Conservation (phyloP, 345 rosid genomes). For the Aethionema arabicum region DNA sequence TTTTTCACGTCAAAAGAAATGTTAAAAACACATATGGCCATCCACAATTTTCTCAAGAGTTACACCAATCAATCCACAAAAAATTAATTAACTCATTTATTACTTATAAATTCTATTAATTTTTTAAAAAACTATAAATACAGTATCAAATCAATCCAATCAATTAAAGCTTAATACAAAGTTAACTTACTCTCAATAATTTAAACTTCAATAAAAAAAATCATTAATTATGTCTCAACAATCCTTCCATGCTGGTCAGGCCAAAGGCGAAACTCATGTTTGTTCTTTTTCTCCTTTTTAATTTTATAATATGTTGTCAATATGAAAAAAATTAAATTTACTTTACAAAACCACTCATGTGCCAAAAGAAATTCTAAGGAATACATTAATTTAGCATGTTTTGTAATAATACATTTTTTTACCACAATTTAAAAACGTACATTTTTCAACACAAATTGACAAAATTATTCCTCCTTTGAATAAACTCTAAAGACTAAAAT, state of each 20-base stretch:
- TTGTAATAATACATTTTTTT: too few species aligned
- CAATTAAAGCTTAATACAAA: slow-evolving; percentile 23
- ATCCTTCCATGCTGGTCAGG: slow-evolving; percentile 35
- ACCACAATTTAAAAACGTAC: too few species aligned
- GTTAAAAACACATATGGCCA: slow-evolving; percentile 23
- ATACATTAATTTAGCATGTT: too few species aligned
- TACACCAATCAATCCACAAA: slow-evolving; percentile 27
- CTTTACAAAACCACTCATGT: too few species aligned
- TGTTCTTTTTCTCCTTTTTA: background rate
- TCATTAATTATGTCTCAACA: slow-evolving; percentile 37
- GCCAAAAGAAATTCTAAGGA: too few species aligned
- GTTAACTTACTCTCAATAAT: background rate
- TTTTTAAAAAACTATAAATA: slow-evolving; percentile 28
- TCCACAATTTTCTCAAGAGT: slow-evolving; percentile 30
- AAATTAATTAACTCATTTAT: background rate
- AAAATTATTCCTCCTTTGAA: too few species aligned
- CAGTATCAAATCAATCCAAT: slow-evolving; percentile 21
- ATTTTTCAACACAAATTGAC: too few species aligned
- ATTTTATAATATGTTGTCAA: too few species aligned
- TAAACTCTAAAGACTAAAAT: too few species aligned
- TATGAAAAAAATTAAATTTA: too few species aligned
- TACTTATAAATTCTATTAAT: background rate
- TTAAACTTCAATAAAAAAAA: too few species aligned
- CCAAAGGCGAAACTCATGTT: slow-evolving; percentile 33
- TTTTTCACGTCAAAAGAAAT: too few species aligned